Evolutionary conservation across 208 protist species (phyloP), one percentile per base, ranked within the genome.

Genomic region (Borovskyia barvae): DNA sequence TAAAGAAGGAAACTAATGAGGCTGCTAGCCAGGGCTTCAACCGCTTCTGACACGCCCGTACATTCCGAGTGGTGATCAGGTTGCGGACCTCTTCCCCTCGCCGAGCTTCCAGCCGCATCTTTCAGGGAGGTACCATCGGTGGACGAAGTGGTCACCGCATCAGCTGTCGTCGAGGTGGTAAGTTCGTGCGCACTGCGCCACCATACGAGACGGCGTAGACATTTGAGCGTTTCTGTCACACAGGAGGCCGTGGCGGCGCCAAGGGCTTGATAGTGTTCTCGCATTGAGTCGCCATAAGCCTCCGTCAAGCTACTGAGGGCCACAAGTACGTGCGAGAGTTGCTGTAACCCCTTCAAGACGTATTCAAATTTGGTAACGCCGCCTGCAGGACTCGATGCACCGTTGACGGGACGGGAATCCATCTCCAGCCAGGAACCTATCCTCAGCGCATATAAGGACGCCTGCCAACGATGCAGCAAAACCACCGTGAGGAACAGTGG

Each of bases 1-100:
- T 64, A 71, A 19, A 71, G 47, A 1, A 64, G 26, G 3, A 71
- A 50, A 15, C 55, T 64, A 8, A 71, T 40, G 11, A 71, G 48
- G n/a, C 64, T 54, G 42, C 55, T 64, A 39, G 39, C 55, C 37
- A 64, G 64, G 22, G 47, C 41, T 48, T 64, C 47, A 2, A 64
- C 55, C 28, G 41, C 55, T 17, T 52, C 55, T 11, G 41, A 36
- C 4, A 45, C 55, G 2, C 32, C 32, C 30, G 17, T 15, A 8
- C 11, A 14, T 39, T 39, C 14, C 35, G 35, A n/a, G 11, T 39
- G 35, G 8, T n/a, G n/a, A n/a, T n/a, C n/a, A n/a, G n/a, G n/a
- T n/a, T n/a, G n/a, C n/a, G n/a, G n/a, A n/a, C n/a, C n/a, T n/a
- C n/a, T n/a, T n/a, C n/a, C n/a, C n/a, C n/a, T n/a, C n/a, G n/a